These are phyloP conservation scores for Alisma plantagoaquatica DNA, from an alignment of 106 monocot genomes.

Conservation along the genomic window DNA sequence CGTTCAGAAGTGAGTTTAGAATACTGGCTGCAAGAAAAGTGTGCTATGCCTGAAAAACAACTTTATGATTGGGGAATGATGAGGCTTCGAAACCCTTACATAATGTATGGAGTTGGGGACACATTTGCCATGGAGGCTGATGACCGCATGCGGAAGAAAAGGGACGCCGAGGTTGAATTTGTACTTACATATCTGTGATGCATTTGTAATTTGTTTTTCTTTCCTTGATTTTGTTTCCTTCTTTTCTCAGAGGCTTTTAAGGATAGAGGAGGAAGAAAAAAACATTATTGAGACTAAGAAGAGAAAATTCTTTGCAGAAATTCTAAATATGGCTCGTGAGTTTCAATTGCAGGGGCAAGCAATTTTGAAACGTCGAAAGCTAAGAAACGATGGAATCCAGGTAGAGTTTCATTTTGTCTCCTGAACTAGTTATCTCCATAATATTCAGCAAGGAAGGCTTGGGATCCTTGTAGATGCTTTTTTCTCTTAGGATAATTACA, in stretches of 20 bases:
- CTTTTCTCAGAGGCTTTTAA: constrained; percentile 64
- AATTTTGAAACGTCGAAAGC: constrained; percentile 65
- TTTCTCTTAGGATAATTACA: too few species aligned
- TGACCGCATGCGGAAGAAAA: constrained; percentile 79
- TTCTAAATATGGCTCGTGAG: constrained; percentile 89
- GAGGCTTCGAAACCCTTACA: constrained; percentile 61
- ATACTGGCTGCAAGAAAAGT: constrained; percentile 63
- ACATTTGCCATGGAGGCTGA: constrained; percentile 66
- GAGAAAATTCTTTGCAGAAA: constrained; percentile 92
- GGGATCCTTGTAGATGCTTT: too few species aligned
- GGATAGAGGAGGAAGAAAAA: constrained; percentile 88
- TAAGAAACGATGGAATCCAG: constrained; percentile 91
- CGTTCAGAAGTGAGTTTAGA: constrained; percentile 65
- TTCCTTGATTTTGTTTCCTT: background rate
- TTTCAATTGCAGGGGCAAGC: constrained; percentile 76
- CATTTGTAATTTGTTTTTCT: background rate
- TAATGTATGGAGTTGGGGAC: constrained; percentile 86
- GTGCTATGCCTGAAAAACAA: constrained; percentile 57
- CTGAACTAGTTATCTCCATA: too few species aligned
- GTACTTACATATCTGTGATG: background rate
- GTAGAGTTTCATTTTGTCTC: too few species aligned
- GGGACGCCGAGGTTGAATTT: constrained; percentile 71
- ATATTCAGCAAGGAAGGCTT: too few species aligned
- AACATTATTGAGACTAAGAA: constrained; percentile 56
- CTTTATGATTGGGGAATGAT: constrained; percentile 99